A percentile compares a stretch with the other conserved stretches of the same genome.
Conservation (phyloP, 2,329 filamentous ascomycete species). For the Fusarium bulbicola region DNA sequence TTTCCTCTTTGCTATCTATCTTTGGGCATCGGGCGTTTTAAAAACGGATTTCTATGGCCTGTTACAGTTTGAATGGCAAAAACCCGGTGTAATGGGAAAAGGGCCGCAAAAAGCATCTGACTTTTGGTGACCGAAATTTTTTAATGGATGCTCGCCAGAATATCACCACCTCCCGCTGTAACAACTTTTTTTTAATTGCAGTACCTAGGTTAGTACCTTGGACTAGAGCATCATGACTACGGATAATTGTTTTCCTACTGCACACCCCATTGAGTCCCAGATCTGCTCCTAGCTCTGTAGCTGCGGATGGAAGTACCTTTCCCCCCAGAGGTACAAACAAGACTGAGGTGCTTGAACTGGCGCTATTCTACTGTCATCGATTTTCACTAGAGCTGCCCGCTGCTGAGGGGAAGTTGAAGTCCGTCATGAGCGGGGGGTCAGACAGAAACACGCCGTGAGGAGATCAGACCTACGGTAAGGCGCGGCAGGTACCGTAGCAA, state of each 20-base stretch:
- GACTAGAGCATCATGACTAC: constrained; percentile 7
- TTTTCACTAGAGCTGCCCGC: constrained; percentile 6
- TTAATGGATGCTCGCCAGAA: constrained; percentile 7
- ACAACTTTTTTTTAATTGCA: neutral
- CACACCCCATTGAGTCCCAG: constrained; percentile 6
- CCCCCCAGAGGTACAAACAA: constrained; percentile 33
- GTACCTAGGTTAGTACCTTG: neutral
- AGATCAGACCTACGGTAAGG: constrained; percentile 18
- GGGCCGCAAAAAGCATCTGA: constrained; percentile 39
- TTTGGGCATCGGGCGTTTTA: constrained; percentile 18
- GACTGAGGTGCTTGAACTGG: constrained; percentile 14
- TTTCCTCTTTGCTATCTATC: constrained; percentile 8
- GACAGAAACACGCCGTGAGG: constrained; percentile 14
- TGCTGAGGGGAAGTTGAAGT: constrained; percentile 37
- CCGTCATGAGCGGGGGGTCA: constrained; percentile 27
- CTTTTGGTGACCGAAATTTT: constrained; percentile 1
- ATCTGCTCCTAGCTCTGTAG: constrained; percentile 8
- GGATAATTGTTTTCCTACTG: neutral
- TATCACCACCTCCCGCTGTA: constrained; percentile 8
- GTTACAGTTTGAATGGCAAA: constrained; percentile 21
- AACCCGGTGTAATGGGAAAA: constrained; percentile 33
- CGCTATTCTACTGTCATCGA: constrained; percentile 26
- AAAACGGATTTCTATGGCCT: constrained; percentile 28
- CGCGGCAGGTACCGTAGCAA: constrained; percentile 22
- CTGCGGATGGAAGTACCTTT: constrained; percentile 42